Conservation (phyloP, 768 basidiomycete genomes). For the Termitomyces sp. region DNA sequence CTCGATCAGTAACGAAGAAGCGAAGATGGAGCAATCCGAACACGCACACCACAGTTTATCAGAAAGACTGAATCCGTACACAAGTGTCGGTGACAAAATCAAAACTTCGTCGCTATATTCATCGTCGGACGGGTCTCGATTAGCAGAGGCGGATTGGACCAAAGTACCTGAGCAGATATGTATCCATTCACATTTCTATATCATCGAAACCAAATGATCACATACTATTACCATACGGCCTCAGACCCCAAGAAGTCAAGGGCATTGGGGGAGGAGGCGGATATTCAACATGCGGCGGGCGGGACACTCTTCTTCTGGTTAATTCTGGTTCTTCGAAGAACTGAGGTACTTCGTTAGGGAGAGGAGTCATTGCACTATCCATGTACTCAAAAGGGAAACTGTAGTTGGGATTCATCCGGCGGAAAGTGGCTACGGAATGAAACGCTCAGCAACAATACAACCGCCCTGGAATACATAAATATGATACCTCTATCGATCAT, state of each 20-base stretch:
- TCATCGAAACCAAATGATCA: background rate
- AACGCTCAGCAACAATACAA: background rate
- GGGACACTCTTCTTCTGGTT: too few relatives aligned
- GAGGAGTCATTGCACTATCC: background rate
- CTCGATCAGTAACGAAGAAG: background rate
- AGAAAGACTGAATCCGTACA: conserved; percentile 59
- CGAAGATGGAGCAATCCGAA: background rate
- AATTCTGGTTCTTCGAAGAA: too few relatives aligned
- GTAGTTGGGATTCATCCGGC: conserved; percentile 49
- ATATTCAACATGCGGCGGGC: background rate
- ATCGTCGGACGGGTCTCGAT: conserved; percentile 12
- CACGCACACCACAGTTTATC: conserved; percentile 59
- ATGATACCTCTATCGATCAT: conserved; percentile 56
- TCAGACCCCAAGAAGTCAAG: background rate
- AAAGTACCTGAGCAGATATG: conserved; percentile 13
- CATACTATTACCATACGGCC: conserved; percentile 9
- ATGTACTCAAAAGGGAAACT: conserved; percentile 28
- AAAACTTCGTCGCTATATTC: conserved; percentile 51
- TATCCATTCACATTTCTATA: too few relatives aligned
- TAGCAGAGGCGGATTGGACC: conserved; percentile 14
- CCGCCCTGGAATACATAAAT: background rate
- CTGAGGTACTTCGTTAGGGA: background rate
- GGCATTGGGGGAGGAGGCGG: background rate
- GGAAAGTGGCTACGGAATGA: conserved; percentile 38
- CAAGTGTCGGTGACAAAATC: conserved; percentile 50